These are phyloP conservation scores for Termitomyces sp. DNA, from an alignment of 768 basidiomycete genomes.

Conservation along the genomic window DNA sequence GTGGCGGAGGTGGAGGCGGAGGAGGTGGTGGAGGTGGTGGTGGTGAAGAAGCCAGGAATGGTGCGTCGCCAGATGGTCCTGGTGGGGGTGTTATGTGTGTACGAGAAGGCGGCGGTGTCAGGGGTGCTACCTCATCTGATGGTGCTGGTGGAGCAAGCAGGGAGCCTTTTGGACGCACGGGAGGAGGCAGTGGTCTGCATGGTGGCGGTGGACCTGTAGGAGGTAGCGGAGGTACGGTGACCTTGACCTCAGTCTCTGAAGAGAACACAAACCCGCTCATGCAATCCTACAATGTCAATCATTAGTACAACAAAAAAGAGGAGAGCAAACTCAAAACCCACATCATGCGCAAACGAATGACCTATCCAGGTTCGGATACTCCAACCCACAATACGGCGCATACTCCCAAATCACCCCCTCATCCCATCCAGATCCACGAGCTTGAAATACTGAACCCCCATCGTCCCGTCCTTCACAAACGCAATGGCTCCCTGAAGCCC, in stretches of 20 bases:
- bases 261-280: no score
- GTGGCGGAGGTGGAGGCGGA: conserved; percentile 15
- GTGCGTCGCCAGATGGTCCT: neutral
- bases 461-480: no score
- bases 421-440: conserved; percentile 83
- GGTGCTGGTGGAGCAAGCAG: no score
- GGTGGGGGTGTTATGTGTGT: no score
- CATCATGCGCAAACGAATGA: conserved; percentile 90
- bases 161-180: no score
- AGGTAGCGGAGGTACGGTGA: conserved; percentile 23
- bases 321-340: conserved; percentile 38
- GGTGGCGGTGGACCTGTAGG: no score
- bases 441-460: no score
- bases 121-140: no score
- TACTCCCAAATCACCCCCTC: conserved; percentile 92
- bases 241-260: conserved; percentile 80
- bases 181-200: no score
- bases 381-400: conserved; percentile 79
- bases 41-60: conserved; percentile 17
- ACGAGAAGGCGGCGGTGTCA: no score
- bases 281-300: no score
- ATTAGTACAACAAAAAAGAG: neutral
- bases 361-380: conserved; percentile 80
- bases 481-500: conserved; percentile 93
- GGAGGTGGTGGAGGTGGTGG: conserved; percentile 29